Evolutionary conservation across 2,329 filamentous ascomycete genomes (phyloP), one percentile per base, ranked within the genome.

Genomic region (Aspergillus sp.): DNA sequence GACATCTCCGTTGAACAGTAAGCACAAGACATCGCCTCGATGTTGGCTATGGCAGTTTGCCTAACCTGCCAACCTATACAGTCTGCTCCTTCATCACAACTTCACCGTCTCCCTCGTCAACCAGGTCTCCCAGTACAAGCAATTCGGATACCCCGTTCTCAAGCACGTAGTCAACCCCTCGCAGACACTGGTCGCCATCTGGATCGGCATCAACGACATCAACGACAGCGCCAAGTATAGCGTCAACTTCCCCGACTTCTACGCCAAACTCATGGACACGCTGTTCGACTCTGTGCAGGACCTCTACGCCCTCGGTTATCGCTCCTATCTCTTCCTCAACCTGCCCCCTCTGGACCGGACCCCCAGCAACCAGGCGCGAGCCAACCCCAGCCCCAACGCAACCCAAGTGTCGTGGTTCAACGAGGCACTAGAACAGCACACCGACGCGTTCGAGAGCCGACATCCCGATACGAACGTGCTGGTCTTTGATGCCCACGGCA

Each of bases 121-220:
- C 54, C 83, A 85, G 64, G 78, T 83, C 5, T 66, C 72, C 7
- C 81, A 84, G 60, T 85, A 80, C 67, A 65, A 75, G 3, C 65
- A 65, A 1, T 83, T 82, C 60, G 82, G 72, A 9, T 71, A 81
- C 52, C 75, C 75, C 0, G 76, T 76, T 11, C 72, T 82, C 3
- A 59, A 52, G 9, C 46, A 65, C 9, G 52, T 77, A 18, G 65
- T 78, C 6, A 22, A 59, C 10, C 70, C 76, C 16, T 63, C 71
- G 4, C 69, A 58, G 18, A 75, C 80, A 1, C 71, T 85, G 1
- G 76, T 84, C 0, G 79, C 79, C 2, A 68, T 84, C 42, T 86
- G 81, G 79, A 86, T 85, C 50, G 84, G 82, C 2, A 73, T 85
- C 59, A 86, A 86, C 66, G 84, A 86, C 58, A 82, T 86, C 61